Conservation (phyloP, 2,329 filamentous ascomycete genomes). For the Mariannaea sp. region DNA sequence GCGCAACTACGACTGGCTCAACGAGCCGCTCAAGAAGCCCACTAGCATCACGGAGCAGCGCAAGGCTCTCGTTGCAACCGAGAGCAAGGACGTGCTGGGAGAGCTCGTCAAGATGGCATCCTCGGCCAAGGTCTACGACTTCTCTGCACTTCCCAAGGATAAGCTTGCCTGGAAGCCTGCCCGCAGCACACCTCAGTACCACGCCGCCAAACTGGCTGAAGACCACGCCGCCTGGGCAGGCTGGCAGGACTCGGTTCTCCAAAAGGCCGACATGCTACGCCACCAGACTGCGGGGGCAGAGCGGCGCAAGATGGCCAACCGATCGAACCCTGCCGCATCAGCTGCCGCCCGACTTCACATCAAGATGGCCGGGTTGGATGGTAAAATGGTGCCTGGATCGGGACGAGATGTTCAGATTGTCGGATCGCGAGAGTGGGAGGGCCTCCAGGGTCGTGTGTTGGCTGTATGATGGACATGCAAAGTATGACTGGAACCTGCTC, state of each 20-base stretch:
- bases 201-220: conserved; percentile 67
- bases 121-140: conserved; percentile 61
- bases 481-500: conserved; percentile 14
- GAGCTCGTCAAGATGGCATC: conserved; percentile 68
- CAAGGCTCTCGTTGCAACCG: conserved; percentile 58
- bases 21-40: conserved; percentile 61
- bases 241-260: conserved; percentile 61
- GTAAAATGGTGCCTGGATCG: conserved; percentile 48
- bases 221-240: conserved; percentile 65
- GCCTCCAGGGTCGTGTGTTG: conserved; percentile 49
- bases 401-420: conserved; percentile 55
- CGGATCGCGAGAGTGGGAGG: conserved; percentile 61
- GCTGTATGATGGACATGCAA: conserved; percentile 37
- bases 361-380: conserved; percentile 51
- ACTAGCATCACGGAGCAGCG: conserved; percentile 53
- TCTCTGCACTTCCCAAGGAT: conserved; percentile 61
- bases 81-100: conserved; percentile 66
- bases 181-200: conserved; percentile 66
- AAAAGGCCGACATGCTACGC: conserved; percentile 54
- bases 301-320: conserved; percentile 34
- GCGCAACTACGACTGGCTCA: conserved; percentile 61
- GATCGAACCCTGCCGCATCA: conserved; percentile 28
- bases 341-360: conserved; percentile 57
- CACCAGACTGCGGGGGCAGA: conserved; percentile 29
- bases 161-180: conserved; percentile 70